A percentile compares a stretch with the other conserved stretches of the same genome.
Evolutionary conservation across 2,329 filamentous ascomycete genomes (phyloP).

Genomic region (Xylaria sp.): DNA sequence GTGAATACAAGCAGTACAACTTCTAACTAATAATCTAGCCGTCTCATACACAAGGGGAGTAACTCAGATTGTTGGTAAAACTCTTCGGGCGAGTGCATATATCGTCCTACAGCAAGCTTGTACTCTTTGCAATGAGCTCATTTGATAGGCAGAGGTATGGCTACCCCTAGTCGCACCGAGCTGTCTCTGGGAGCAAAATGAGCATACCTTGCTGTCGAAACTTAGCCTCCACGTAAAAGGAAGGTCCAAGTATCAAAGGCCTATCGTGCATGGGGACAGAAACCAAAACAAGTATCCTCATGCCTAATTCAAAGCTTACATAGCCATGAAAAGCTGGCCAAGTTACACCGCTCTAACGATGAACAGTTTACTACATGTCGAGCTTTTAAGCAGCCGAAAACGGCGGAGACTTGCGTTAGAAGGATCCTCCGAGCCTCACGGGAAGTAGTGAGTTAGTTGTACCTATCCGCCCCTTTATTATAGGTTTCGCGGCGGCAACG

Average conservation of each 20-base stretch:
- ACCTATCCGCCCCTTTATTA: neutral
- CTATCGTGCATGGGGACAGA: neutral
- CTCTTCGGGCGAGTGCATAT: neutral
- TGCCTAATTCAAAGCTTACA: neutral
- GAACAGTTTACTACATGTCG: neutral
- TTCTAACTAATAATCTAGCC: neutral
- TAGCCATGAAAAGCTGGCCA: neutral
- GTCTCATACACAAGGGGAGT: neutral
- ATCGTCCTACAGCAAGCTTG: neutral
- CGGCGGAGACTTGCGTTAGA: constrained; percentile 9
- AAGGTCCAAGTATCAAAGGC: constrained; percentile 11
- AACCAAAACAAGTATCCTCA: neutral
- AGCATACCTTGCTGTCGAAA: constrained; percentile 17
- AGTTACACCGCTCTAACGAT: constrained; percentile 20
- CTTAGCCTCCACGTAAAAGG: constrained; percentile 20
- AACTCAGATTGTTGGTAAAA: neutral
- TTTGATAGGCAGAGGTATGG: constrained; percentile 1
- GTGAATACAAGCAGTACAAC: neutral
- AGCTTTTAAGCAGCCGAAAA: constrained; percentile 12
- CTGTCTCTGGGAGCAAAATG: neutral
- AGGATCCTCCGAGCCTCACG: constrained; percentile 25
- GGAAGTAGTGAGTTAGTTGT: neutral
- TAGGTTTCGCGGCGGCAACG: neutral
- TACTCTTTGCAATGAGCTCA: neutral
- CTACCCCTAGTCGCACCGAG: neutral